Evolutionary conservation across 352 stramenopile species (phyloP), one percentile per base, ranked within the genome.

Genomic region (Globisporangium nodosum): DNA sequence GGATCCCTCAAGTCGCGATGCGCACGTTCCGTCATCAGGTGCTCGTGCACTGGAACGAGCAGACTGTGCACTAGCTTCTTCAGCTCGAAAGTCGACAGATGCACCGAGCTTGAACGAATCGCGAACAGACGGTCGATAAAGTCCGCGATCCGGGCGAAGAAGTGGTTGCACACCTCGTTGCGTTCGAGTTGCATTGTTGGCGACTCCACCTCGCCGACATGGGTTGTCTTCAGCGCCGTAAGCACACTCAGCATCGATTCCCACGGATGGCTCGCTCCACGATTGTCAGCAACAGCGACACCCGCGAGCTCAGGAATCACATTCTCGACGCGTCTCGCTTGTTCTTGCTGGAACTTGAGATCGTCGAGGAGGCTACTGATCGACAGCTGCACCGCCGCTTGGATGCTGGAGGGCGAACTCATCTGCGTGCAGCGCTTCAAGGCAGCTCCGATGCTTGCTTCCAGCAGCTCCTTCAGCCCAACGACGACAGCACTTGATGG

Each of bases 71-170:
- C 52, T 2, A 66, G 54, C 21, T 78, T 84, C 66, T 92, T 90
- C 9, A 92, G 55, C 49, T 92, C 81, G 12, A 68, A 74, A 16
- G 71, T 74, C 30, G 79, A 88, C n/a, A 88, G 58, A 6, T 52
- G 11, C 2, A 49, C 27, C 56, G 8, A 51, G 30, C 11, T 43
- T n/a, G 18, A 16, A 15, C 60, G 63, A 11, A 60, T 70, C 18
- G 57, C 55, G 52, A 88, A 92, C 0, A 92, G 40, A 18, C 37
- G 58, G 49, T 92, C 78, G 43, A 92, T 73, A 39, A 88, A 83
- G 5, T 67, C 49, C 11, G 66, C 65, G n/a, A 87, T 64, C 30
- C 73, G 75, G 13, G 66, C 68, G 52, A 88, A 89, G 56, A 75
- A 82, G 20, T 73, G 58, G 27, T 85, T 74, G 54, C 81, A 91